Evolutionary conservation across 139 green algal species (phyloP).

Genomic region (Auxenochlorella pyrenoidosa): DNA sequence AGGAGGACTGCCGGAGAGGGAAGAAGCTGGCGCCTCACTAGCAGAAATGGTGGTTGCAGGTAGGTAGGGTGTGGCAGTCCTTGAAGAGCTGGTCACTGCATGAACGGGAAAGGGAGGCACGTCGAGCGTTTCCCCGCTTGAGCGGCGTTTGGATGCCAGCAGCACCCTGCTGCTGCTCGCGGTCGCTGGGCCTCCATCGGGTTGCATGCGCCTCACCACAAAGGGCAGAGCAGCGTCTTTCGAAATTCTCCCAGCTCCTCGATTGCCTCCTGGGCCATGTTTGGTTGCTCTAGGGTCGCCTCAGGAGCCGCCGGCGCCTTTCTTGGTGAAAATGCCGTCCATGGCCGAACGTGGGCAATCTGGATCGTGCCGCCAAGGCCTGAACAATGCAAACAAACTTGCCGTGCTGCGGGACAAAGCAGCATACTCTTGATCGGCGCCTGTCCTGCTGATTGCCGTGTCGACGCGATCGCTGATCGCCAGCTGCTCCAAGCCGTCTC

Average conservation of each 20-base stretch:
- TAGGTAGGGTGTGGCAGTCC: constrained; percentile 54
- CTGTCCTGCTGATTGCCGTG: neutral
- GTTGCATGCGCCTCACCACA: neutral
- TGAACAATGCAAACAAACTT: no score
- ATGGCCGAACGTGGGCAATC: neutral
- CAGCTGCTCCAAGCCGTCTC: no score
- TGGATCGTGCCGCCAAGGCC: no score
- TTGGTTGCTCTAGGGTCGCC: neutral
- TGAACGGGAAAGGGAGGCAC: neutral
- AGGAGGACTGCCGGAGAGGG: neutral
- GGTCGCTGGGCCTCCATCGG: no score
- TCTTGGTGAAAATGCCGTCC: neutral
- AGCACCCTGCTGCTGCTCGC: neutral
- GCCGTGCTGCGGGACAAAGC: no score
- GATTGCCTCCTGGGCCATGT: neutral
- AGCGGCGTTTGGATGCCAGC: neutral
- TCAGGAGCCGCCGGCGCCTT: neutral
- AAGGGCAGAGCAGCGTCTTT: neutral
- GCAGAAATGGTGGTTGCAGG: constrained; percentile 71
- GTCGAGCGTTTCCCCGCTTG: neutral
- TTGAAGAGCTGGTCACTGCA: constrained; percentile 52
- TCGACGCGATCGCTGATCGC: no score
- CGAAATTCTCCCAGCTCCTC: neutral
- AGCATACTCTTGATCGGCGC: neutral
- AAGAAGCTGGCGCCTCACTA: constrained; percentile 40